Base-by-base conservation (phyloP, 2,329 filamentous ascomycete species). In the Penicillium psychrosexuale region DNA sequence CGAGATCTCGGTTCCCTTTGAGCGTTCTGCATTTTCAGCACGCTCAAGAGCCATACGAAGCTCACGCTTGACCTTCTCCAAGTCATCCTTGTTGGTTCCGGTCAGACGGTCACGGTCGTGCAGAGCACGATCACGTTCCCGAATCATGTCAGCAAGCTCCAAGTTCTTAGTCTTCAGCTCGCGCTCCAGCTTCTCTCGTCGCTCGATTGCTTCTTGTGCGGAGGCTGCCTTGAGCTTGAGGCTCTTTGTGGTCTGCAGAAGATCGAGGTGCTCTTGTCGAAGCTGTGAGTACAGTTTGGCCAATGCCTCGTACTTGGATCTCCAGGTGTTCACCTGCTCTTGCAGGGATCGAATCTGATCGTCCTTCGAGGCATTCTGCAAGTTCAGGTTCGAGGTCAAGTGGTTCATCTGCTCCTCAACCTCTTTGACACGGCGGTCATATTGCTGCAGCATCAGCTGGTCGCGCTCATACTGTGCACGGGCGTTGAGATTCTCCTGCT, bases 121-220 rank as follows among this genome's bases (percentile, higher is more conserved):
- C 49, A 97, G 77, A 30, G 94, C 94, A 61, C 94, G 86, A 69
- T 99, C 94, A 64, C 94, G 84, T 77, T 99, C 94, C 40, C 94
- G 85, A 61, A 99, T 99, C 94, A 99, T 97, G 72, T 97, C 91
- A 31, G 94, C 94, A 58, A 99, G 78, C 74, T 99, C 94, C n/a
- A 99, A 80, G 70, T 99, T 99, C 84, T 99, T 99, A 30, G 93
- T 97, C 83, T 99, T 99, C 72, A 99, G 89, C 77, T 99, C 94
- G 33, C 93, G 88, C 77, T 97, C 91, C 49, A 99, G 82, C 79
- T 95, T 96, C 78, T 99, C 94, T 8, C 93, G 87, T 65, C 84
- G 87, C 54, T 97, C 94, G 60, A 97, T 96, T 1, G 94, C 94
- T 77, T 99, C 94, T 71, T 97, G 93, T 0, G 94, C 94, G 5